These are phyloP conservation scores for Saitozyma podzolica DNA, from an alignment of 768 basidiomycete genomes.

Conservation along the genomic window DNA sequence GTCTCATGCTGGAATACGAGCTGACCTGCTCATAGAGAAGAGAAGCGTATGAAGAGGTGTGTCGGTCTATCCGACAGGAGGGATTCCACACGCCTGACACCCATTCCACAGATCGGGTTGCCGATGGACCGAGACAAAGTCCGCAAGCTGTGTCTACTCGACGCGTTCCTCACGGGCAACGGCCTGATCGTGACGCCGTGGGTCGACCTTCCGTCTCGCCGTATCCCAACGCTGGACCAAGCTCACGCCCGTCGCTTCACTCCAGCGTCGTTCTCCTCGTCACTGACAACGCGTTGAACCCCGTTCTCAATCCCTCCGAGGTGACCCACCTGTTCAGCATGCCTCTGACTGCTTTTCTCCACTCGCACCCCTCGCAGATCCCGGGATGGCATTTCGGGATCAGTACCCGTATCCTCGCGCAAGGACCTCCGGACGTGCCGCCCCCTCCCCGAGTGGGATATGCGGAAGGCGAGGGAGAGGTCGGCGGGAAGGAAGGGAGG, in stretches of 20 bases:
- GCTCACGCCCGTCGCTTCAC: too few relatives aligned
- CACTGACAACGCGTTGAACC: conserved; percentile 77
- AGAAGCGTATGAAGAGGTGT: conserved; percentile 87
- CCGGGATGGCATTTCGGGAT: conserved; percentile 39
- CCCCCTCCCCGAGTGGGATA: conserved; percentile 49
- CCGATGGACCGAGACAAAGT: conserved; percentile 69
- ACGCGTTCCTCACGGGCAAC: conserved; percentile 74
- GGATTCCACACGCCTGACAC: neutral
- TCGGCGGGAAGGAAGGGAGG: conserved; percentile 29
- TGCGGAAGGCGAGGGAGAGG: conserved; percentile 56
- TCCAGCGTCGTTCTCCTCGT: conserved; percentile 79
- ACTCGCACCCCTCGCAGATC: conserved; percentile 58
- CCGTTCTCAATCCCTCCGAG: conserved; percentile 75
- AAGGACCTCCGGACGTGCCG: conserved; percentile 45
- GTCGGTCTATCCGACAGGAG: conserved; percentile 10
- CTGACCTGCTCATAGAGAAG: conserved; percentile 60
- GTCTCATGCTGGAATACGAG: neutral
- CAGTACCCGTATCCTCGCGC: conserved; percentile 15
- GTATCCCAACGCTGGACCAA: neutral
- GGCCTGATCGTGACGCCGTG: conserved; percentile 80
- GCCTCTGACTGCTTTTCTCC: conserved; percentile 72
- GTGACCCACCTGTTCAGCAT: conserved; percentile 82
- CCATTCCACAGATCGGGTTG: conserved; percentile 69
- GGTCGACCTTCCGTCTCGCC: conserved; percentile 40
- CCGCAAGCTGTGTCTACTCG: conserved; percentile 72